Percentiles rank a stretch among this genome's conserved stretches.
Conservation (phyloP, 176 grass and related monocot species). For the Coix lacrymajobi region DNA sequence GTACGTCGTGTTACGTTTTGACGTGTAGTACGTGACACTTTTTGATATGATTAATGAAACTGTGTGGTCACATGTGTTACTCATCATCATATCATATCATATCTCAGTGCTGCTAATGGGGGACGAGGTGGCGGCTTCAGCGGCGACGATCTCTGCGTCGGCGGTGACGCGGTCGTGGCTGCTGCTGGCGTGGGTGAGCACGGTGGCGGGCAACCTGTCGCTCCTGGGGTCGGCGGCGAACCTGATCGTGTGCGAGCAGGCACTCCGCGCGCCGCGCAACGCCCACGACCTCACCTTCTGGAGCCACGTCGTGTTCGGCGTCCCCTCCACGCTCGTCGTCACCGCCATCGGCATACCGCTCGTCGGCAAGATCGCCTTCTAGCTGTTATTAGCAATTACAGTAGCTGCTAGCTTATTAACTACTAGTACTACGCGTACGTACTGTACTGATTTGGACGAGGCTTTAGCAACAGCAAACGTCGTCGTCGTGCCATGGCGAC, state of each 20-base stretch:
- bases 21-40: neutral
- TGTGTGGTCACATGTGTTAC: neutral
- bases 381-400: neutral
- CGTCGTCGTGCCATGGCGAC: neutral
- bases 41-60: neutral
- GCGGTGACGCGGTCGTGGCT: slow-evolving; percentile 81
- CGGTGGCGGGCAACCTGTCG: slow-evolving; percentile 95
- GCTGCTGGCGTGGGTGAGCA: slow-evolving; percentile 96
- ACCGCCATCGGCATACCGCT: slow-evolving; percentile 80
- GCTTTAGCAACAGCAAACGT: neutral
- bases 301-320: slow-evolving; percentile 70
- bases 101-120: slow-evolving; percentile 73
- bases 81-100: too few species aligned
- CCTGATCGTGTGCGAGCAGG: slow-evolving; percentile 99
- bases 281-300: slow-evolving; percentile 82
- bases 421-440: too few species aligned
- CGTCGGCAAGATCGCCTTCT: slow-evolving; percentile 47
- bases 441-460: neutral
- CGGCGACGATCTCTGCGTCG: slow-evolving; percentile 53
- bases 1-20: neutral
- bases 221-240: slow-evolving; percentile 96
- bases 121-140: slow-evolving; percentile 65
- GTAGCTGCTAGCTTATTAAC: neutral
- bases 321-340: slow-evolving; percentile 74
- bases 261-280: slow-evolving; percentile 51